Base-by-base conservation (phyloP, 2,329 filamentous ascomycete genomes). In the Fusarium nodosum region DNA sequence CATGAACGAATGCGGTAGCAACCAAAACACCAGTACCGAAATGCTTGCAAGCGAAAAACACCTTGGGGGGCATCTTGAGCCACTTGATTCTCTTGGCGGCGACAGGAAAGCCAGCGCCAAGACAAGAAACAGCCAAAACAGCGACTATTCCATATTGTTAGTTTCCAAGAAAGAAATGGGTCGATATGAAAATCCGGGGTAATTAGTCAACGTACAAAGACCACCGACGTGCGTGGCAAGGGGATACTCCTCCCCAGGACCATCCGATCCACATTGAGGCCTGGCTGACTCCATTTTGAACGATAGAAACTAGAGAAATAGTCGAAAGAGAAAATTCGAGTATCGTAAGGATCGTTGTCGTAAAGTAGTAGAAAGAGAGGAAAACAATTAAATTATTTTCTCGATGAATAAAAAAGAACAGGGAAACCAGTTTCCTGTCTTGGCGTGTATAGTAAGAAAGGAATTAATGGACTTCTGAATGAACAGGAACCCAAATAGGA, bases 1-100 rank as follows among this genome's bases (percentile, higher is more conserved):
- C 83, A 83, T 93, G 90, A 22, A 92, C 90, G 70, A 93, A 93
- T 4, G 90, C 90, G 3, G 90, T 93, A 28, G 90, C 90, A 60
- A 93, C 86, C 38, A 93, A 82, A 20, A 93, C 90, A 64, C 90
- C 90, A 1, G 90, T 93, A 75, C 90, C 88, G 67, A 91, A 90
- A 72, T 89, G 87, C 71, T 89, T 89, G 78, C 86, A 88, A 57
- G 86, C 84, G 74, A 89, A 89, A 77, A 89, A 88, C 33, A 87
- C 74, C 68, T 82, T 84, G 2, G 84, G 79, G 0, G 86, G 86
- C 11, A 88, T 85, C 77, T 86, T 87, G 73, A 89, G 78, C 84
- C 85, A 86, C 56, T 78, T 84, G 70, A 89, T 78, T 76, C 87
- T 88, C 77, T 85, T 86, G 5, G 83, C 83, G 6, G 82, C 79